Base-by-base conservation (phyloP, 371 early-diverging fungal species). In the Mucor piriformis region DNA sequence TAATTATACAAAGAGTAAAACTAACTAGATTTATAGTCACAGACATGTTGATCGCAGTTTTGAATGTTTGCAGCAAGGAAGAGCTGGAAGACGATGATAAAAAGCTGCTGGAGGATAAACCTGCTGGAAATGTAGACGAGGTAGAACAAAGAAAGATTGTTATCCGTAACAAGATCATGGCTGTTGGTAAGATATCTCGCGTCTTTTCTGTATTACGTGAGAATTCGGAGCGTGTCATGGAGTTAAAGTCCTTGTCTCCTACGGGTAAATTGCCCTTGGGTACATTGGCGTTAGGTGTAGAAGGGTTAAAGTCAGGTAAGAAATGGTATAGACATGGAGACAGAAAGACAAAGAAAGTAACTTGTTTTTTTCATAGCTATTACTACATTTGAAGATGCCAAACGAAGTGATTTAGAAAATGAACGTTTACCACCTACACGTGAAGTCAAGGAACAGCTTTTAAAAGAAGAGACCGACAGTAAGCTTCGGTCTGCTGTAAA, bases 41-140 rank as follows among this genome's bases (percentile, higher is more conserved):
- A 23, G 95, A 96, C 62, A 96, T 98, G 96, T 73, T 98, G 40
- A 73, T 96, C 46, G 94, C 93, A 3, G 90, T 98, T 54, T 77
- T 98, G 34, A 94, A 92, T 69, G 92, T 94, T 33, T 94, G 94
- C 79, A 91, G 88, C 77, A 90, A 92, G 61, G 87, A 88, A 54
- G 89, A 89, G 55, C 55, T 87, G 35, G 83, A 72, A 13, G 85
- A 87, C 47, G 81, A 81, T 18, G 80, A 81, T n/a, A 54, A 59
- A 34, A 50, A 57, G n/a, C 37, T 74, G 12, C 32, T 64, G 12
- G 59, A 70, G 46, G 61, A 57, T 18, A 53, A 52, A 15, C 23
- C 64, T 3, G 18, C 43, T 11, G 50, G 37, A 18, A 21, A 44
- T 16, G 6, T 50, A 10, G 76, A 76, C 25, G 91, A 91, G 32